These are phyloP conservation scores for Ogataea wickerhamii DNA, from an alignment of 805 yeast species.

Conservation along the genomic window DNA sequence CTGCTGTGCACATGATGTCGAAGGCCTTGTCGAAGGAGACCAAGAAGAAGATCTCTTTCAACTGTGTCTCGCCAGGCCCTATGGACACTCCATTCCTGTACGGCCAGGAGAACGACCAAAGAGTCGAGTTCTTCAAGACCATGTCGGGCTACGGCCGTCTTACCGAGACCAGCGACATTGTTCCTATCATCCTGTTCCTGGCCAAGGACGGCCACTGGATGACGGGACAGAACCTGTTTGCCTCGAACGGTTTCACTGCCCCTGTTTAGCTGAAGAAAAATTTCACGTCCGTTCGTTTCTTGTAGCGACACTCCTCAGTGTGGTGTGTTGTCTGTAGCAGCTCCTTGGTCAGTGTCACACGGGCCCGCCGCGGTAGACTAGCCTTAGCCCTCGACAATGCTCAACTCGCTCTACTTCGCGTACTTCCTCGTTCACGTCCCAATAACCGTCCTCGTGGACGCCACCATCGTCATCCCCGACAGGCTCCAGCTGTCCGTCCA, in stretches of 20 bases:
- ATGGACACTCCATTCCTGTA: constrained; percentile 66
- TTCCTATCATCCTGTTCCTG: constrained; percentile 57
- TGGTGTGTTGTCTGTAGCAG: too few relatives aligned
- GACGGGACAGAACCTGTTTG: constrained; percentile 65
- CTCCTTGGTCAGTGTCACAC: too few relatives aligned
- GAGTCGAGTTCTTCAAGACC: constrained; percentile 54
- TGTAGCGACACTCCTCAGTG: constrained; percentile 4
- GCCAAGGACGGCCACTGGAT: constrained; percentile 67
- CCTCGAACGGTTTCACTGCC: constrained; percentile 65
- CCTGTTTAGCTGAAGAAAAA: constrained; percentile 29
- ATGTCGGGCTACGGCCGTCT: constrained; percentile 46
- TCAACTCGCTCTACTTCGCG: constrained; percentile 24
- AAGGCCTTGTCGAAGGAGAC: constrained; percentile 56
- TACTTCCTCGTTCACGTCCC: constrained; percentile 61
- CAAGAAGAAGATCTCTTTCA: constrained; percentile 45
- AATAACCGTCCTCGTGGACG: constrained; percentile 71
- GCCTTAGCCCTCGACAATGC: neutral
- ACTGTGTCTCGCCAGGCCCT: constrained; percentile 62
- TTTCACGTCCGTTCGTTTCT: neutral
- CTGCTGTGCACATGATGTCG: constrained; percentile 50
- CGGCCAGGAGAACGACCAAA: constrained; percentile 52
- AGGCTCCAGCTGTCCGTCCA: constrained; percentile 48
- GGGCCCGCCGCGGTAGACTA: too few relatives aligned
- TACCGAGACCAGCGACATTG: constrained; percentile 58
- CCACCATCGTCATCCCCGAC: constrained; percentile 63